Base-by-base conservation (phyloP, 139 green algal species). In the Volvox africanus region DNA sequence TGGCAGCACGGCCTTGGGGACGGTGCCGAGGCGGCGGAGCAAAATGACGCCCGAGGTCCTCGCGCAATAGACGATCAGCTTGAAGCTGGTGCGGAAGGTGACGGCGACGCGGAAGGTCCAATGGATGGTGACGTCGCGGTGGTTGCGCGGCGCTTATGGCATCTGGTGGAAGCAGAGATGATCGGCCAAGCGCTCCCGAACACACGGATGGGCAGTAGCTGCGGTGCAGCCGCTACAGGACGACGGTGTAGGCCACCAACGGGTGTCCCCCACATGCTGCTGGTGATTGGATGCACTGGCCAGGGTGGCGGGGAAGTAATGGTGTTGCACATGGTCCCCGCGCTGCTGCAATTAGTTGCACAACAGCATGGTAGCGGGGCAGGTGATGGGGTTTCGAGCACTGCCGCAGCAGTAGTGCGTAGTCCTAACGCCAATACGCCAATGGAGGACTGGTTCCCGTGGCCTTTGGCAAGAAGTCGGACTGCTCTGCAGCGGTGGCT, bases 251-350 rank as follows among this genome's bases (percentile, higher is more conserved):
- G 9, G 44, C 44, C 0, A 68, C 69, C 9, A 55, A 71, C 21
- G 50, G 5, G 19, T 22, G 85, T 11, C 26, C 71, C 71, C 1
- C 44, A 69, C 3, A 35, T 32, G 50, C 50, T 90, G 73, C 44
- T 90, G 36, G 86, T 75, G 26, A 32, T 90, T 1, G 86, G 86
- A 1, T 80, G 37, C 14, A 62, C 30, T 55, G 86, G 86, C 20
- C 71, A 61, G 26, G 73, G 32, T 9, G n/a, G 86, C 30, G 86
- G 86, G 6, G 86, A 84, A 55, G 44, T 83, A 6, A 61, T 84
- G 50, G 2, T 90, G 30, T 20, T 90, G 73, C 71, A 61, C 11
- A n/a, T 89, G 85, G 30, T 89, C 26, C 83, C 83, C 24, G 17
- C 67, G 36, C 75, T 81, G 75, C 75, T 81, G 32, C 75, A 55